Conservation (phyloP, 2,329 filamentous ascomycete genomes). For the Cercospora nicotianae region DNA sequence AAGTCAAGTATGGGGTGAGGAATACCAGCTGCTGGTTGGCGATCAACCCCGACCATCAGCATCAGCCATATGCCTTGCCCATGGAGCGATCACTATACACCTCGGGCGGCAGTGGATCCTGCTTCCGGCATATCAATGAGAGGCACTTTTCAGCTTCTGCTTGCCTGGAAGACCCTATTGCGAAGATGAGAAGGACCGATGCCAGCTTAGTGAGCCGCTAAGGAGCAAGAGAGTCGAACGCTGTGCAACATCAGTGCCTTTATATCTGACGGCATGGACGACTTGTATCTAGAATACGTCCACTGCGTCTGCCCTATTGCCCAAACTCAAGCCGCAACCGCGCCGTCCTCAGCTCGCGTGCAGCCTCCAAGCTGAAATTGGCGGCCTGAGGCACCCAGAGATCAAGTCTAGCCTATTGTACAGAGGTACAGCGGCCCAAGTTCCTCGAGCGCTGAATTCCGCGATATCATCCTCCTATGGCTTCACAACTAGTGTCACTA, state of each 20-base stretch:
- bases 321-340: not conserved
- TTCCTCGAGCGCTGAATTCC: constrained; percentile 1
- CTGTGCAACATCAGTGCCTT: not conserved
- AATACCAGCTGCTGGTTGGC: not conserved
- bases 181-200: not conserved
- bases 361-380: not conserved
- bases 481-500: not conserved
- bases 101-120: not conserved
- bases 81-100: not conserved
- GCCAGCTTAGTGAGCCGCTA: not conserved
- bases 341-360: not conserved
- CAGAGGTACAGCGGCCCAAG: not conserved
- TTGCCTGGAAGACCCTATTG: not conserved
- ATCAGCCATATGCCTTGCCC: not conserved
- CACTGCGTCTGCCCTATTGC: not conserved
- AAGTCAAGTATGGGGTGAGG: not conserved
- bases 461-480: constrained; percentile 1
- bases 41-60: not conserved
- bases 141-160: not conserved
- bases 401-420: not conserved
- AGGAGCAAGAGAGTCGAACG: not conserved
- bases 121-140: not conserved
- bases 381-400: not conserved
- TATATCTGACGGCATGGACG: not conserved
- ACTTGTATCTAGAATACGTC: not conserved